Base-by-base conservation (phyloP, 306 rosid species). In the Heteromeles arbutifolia region DNA sequence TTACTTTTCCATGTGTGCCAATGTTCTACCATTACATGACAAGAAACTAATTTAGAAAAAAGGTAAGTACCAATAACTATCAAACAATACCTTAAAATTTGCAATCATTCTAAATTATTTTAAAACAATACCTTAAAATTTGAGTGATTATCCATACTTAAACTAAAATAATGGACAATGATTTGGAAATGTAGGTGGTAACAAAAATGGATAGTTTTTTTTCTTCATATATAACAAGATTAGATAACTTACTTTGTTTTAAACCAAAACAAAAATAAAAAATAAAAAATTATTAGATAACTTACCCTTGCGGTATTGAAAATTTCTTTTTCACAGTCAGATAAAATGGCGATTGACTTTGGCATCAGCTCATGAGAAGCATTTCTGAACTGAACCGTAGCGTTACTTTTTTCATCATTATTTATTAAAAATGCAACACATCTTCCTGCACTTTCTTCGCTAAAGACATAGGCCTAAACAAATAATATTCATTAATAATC, bases 341-440 rank as follows among this genome's bases (percentile, higher is more conserved):
- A 83, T 76, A 91, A 84, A 80, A 91, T 85, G 64, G 92, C 89
- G 31, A 89, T 85, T 17, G 92, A 89, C 80, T 67, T 91, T n/a
- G 94, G 90, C 15, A 83, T 82, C 73, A 91, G 78, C 50, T 70
- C 72, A 29, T 74, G 77, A 25, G 97, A 69, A 18, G 15, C 77
- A 58, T 87, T 87, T 58, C 39, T 86, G 80, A 91, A 91, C 43
- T 81, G 88, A 21, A 91, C 87, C 19, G 84, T 69, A 26, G 67
- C 78, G 4, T 70, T 86, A 25, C 2, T 12, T 74, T 1, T 11
- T 72, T 1, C 53, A 56, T 86, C 87, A 58, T 82, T 74, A 76
- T 91, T 91, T 81, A 82, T 70, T 25, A 91, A 88, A 77, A 91
- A 89, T 48, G 97, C 94, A 28, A 78, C 91, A 68, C 94, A 91